These are phyloP conservation scores for Penicillium bialowiezense DNA, from an alignment of 495 filamentous ascomycete species.

Conservation along the genomic window DNA sequence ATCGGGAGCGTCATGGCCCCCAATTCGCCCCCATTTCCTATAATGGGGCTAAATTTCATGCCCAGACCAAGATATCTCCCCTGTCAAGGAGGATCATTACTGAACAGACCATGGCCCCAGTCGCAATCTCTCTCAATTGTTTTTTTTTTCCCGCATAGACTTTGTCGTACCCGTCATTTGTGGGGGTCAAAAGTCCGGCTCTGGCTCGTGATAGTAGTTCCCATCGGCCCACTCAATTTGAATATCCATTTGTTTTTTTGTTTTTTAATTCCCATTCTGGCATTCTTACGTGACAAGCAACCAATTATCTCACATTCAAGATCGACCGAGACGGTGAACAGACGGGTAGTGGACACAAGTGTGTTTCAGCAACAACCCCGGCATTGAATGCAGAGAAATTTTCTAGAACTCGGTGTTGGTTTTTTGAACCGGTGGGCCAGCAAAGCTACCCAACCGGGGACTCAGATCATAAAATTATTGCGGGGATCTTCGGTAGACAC, in stretches of 20 bases:
- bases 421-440: slow-evolving; percentile 4
- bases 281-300: neutral
- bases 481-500: slow-evolving; percentile 2
- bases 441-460: slow-evolving; percentile 4
- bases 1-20: slow-evolving; percentile 6
- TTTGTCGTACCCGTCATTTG: slow-evolving; percentile 2
- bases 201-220: slow-evolving; percentile 10
- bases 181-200: slow-evolving; percentile 9
- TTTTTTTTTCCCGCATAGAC: slow-evolving; percentile 1
- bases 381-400: neutral
- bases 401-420: slow-evolving; percentile 7
- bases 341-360: neutral
- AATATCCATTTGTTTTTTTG: neutral
- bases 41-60: slow-evolving; percentile 8
- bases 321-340: neutral
- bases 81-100: slow-evolving; percentile 2
- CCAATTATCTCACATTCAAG: neutral
- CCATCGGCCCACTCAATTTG: slow-evolving; percentile 9
- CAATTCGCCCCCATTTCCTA: slow-evolving; percentile 6
- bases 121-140: slow-evolving; percentile 1
- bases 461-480: slow-evolving; percentile 4
- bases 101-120: slow-evolving; percentile 2
- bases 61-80: slow-evolving; percentile 3
- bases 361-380: neutral
- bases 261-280: neutral